phyloP scores from a whole-genome alignment of 805 yeast genomes.

The Myxozyma udenii region DNA sequence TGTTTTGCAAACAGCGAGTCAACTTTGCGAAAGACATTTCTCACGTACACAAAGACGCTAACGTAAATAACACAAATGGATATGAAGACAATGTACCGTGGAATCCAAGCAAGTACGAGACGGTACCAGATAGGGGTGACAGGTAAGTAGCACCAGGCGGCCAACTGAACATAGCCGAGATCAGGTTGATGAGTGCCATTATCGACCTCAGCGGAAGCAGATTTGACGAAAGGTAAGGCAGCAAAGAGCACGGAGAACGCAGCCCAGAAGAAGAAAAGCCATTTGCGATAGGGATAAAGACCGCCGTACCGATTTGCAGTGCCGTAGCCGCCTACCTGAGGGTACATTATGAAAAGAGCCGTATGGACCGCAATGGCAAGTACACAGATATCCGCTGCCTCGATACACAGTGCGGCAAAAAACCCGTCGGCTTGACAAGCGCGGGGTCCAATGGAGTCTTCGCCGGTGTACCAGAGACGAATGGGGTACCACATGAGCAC shows the following conservation, averaged over 20 bases:
- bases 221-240: conserved; percentile 60
- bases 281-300: conserved; percentile 54
- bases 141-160: conserved; percentile 79
- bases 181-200: conserved; percentile 42
- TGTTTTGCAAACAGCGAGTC: conserved; percentile 2
- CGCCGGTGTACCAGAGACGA: conserved; percentile 27
- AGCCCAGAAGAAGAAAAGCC: conserved; percentile 57
- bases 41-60: conserved; percentile 69
- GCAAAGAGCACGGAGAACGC: conserved; percentile 66
- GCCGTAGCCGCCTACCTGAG: conserved; percentile 12
- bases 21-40: conserved; percentile 51
- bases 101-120: conserved; percentile 73
- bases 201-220: conserved; percentile 1
- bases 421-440: conserved; percentile 28
- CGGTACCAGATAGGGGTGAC: conserved; percentile 70
- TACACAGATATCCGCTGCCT: conserved; percentile 75
- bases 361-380: conserved; percentile 80
- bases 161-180: conserved; percentile 51
- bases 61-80: conserved; percentile 62
- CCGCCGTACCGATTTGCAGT: conserved; percentile 44
- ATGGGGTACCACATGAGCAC: conserved; percentile 64
- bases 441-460: conserved; percentile 19
- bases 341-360: conserved; percentile 59
- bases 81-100: conserved; percentile 65
- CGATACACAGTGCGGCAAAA: conserved; percentile 25